Conservation (phyloP, 1,139 yeast genomes). For the Taphrina flavorubra region DNA sequence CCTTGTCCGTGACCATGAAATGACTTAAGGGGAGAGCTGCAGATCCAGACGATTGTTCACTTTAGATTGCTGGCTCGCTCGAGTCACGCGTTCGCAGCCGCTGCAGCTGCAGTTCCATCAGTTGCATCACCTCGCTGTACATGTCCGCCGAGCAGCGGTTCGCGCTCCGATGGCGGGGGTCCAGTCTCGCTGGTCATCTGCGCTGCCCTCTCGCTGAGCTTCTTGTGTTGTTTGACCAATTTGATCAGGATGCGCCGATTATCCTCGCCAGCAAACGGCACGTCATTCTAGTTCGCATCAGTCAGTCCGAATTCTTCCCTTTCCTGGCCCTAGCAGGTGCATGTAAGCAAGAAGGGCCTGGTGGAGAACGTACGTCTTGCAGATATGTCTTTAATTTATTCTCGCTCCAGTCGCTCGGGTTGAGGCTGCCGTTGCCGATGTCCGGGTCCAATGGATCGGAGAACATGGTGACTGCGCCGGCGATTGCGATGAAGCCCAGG, state of each 20-base stretch:
- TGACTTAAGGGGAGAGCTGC: too few species aligned
- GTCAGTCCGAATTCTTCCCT: too few species aligned
- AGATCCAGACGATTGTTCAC: background rate
- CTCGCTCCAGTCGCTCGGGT: slow-evolving; percentile 29
- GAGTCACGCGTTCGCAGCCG: slow-evolving; percentile 18
- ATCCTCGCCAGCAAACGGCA: slow-evolving; percentile 18
- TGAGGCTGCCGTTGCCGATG: slow-evolving; percentile 7
- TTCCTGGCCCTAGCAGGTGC: too few species aligned
- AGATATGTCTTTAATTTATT: slow-evolving; percentile 23
- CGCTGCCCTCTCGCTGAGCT: background rate
- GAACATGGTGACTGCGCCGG: slow-evolving; percentile 30
- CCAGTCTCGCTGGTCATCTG: background rate
- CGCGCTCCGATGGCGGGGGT: slow-evolving; percentile 13
- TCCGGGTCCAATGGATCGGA: slow-evolving; percentile 38
- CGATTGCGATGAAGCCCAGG: slow-evolving; percentile 32
- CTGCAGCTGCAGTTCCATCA: background rate
- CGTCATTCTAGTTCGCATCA: slow-evolving; percentile 23
- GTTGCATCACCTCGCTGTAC: background rate
- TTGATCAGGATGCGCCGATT: background rate
- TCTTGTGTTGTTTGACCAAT: slow-evolving; percentile 25
- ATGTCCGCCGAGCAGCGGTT: background rate
- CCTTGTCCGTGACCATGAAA: too few species aligned
- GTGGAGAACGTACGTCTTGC: slow-evolving; percentile 7
- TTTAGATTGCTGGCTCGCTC: slow-evolving; percentile 23
- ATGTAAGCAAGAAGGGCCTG: too few species aligned